Conservation (phyloP, 352 stramenopile genomes). For the Peronospora destructor region DNA sequence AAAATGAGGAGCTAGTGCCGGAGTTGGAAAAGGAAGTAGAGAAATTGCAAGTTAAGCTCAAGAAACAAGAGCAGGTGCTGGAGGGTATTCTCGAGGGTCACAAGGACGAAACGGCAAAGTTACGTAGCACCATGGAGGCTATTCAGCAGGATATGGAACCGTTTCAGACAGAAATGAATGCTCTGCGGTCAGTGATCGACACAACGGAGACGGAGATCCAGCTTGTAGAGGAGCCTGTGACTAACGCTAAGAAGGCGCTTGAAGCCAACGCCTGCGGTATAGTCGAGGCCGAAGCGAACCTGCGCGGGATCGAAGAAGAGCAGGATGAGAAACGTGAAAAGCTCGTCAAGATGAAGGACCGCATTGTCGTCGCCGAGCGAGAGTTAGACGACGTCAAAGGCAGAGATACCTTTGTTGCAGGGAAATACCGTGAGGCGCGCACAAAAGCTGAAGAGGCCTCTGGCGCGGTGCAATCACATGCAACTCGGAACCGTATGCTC, state of each 20-base stretch:
- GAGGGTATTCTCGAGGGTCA: conserved; percentile 75
- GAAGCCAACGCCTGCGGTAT: conserved; percentile 53
- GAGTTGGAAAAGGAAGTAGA: conserved; percentile 82
- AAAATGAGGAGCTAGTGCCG: conserved; percentile 86
- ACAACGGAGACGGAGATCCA: conserved; percentile 77
- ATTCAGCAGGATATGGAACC: conserved; percentile 78
- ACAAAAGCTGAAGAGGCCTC: conserved; percentile 76
- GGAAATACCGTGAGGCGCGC: conserved; percentile 59
- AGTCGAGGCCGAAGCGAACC: conserved; percentile 45
- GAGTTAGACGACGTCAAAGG: conserved; percentile 63
- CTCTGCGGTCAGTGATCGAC: conserved; percentile 67
- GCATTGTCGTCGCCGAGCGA: conserved; percentile 71
- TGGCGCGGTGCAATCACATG: conserved; percentile 56
- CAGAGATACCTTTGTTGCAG: conserved; percentile 41
- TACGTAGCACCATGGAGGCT: conserved; percentile 67
- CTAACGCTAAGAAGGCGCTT: conserved; percentile 73
- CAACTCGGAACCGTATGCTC: conserved; percentile 73
- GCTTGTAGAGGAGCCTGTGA: conserved; percentile 61
- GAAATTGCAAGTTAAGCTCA: conserved; percentile 57
- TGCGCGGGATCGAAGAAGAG: conserved; percentile 64
- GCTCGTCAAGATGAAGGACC: conserved; percentile 57
- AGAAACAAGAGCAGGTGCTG: conserved; percentile 84
- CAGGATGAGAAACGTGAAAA: conserved; percentile 46
- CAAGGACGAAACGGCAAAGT: conserved; percentile 64
- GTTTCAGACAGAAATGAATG: conserved; percentile 64